Conservation (phyloP, 139 green algal species). For the Asterochloris sp. region DNA sequence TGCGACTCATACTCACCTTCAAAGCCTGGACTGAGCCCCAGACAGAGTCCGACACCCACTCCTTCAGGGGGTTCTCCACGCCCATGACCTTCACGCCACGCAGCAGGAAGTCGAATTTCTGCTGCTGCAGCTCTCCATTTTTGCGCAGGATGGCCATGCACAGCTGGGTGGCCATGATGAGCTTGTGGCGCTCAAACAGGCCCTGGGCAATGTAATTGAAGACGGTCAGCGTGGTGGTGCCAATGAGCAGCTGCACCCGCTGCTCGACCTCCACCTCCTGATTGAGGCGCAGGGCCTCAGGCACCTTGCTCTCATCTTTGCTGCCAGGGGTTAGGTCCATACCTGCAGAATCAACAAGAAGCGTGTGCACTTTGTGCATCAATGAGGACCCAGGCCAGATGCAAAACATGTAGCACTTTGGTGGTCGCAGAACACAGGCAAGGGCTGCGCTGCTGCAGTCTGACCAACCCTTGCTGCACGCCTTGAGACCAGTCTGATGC, state of each 20-base stretch:
- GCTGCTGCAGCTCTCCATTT: constrained; percentile 62
- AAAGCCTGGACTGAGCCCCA: constrained; percentile 45
- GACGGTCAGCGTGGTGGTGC: constrained; percentile 61
- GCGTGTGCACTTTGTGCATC: no score
- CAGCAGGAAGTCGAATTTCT: constrained; percentile 84
- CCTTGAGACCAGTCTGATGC: neutral
- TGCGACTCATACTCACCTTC: neutral
- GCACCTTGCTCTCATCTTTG: constrained; percentile 22
- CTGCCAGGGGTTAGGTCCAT: constrained; percentile 35
- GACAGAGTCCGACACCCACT: constrained; percentile 71
- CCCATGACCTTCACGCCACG: constrained; percentile 53
- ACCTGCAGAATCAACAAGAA: neutral
- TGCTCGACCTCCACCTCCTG: constrained; percentile 53
- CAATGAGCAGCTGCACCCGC: constrained; percentile 74
- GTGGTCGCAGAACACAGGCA: no score
- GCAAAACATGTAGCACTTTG: no score
- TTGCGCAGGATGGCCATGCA: constrained; percentile 73
- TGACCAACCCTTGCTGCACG: no score
- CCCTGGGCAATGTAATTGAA: constrained; percentile 77
- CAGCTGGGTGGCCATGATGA: constrained; percentile 87
- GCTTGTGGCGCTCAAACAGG: constrained; percentile 94
- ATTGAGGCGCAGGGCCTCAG: constrained; percentile 23
- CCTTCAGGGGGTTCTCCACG: constrained; percentile 71
- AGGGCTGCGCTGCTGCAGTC: no score
- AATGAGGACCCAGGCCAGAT: no score